These are phyloP conservation scores for Stagonosporopsis tanaceti DNA, from an alignment of 2,329 filamentous ascomycete species.

Conservation along the genomic window DNA sequence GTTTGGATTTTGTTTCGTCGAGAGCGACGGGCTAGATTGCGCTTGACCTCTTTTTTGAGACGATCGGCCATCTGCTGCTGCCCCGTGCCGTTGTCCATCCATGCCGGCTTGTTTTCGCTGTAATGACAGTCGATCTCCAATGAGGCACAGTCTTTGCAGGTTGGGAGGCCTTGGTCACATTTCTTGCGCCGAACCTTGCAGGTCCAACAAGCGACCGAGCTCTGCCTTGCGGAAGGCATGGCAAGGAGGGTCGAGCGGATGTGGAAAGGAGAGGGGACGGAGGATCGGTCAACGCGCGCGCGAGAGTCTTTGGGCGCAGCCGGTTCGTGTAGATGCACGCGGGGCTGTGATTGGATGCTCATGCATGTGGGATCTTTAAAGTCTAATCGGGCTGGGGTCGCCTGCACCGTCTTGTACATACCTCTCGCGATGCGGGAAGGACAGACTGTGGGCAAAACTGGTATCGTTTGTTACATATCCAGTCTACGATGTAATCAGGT, in stretches of 20 bases:
- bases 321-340: too few species aligned
- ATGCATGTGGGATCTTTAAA: too few species aligned
- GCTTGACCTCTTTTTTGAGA: slow-evolving; percentile 67
- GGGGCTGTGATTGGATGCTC: too few species aligned
- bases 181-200: slow-evolving; percentile 69
- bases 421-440: too few species aligned
- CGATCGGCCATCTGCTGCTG: slow-evolving; percentile 62
- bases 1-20: slow-evolving; percentile 1
- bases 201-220: slow-evolving; percentile 60
- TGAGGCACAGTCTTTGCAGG: slow-evolving; percentile 60
- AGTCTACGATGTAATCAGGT: too few species aligned
- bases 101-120: slow-evolving; percentile 52
- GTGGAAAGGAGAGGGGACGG: neutral
- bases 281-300: neutral
- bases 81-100: slow-evolving; percentile 40
- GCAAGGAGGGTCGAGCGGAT: neutral
- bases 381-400: too few species aligned
- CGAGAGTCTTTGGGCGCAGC: too few species aligned
- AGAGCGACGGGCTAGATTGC: slow-evolving; percentile 58
- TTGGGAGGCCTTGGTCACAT: slow-evolving; percentile 63
- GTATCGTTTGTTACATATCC: too few species aligned
- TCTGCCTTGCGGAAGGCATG: neutral
- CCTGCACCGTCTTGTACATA: too few species aligned
- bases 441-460: too few species aligned
- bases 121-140: slow-evolving; percentile 67